Conservation (phyloP, 768 basidiomycete species). For the Lyophyllum decastes region DNA sequence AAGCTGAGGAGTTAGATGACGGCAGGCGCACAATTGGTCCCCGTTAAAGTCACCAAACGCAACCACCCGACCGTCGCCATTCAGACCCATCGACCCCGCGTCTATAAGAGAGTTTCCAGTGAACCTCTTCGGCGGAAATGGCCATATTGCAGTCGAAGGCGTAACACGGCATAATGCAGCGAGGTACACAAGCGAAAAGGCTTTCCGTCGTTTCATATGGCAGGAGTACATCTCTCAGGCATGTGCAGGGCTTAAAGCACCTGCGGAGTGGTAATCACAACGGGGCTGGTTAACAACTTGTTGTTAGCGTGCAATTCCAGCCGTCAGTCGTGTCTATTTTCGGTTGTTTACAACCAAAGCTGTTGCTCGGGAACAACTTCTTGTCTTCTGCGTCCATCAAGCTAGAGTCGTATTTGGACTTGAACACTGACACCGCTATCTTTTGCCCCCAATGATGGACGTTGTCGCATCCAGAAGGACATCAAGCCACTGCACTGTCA, state of each 20-base stretch:
- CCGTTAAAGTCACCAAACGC: constrained; percentile 97
- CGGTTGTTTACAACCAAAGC: constrained; percentile 1
- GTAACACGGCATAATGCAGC: constrained; percentile 4
- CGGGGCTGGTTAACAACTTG: neutral
- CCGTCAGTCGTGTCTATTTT: constrained; percentile 2
- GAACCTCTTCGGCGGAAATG: constrained; percentile 86
- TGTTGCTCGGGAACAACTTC: neutral
- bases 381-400: neutral
- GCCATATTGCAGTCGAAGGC: constrained; percentile 53
- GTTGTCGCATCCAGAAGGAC: neutral
- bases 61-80: constrained; percentile 69
- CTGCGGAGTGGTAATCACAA: neutral
- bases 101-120: constrained; percentile 77
- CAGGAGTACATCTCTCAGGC: constrained; percentile 12
- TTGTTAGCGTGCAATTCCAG: neutral
- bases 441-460: neutral
- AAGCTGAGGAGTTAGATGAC: neutral
- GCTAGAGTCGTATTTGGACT: neutral
- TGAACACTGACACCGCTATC: neutral
- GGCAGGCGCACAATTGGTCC: constrained; percentile 82
- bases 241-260: neutral
- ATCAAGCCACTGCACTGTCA: neutral
- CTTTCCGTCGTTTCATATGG: constrained; percentile 10
- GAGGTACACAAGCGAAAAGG: neutral
- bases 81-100: constrained; percentile 80